A percentile compares a stretch with the other conserved stretches of the same genome.
These are phyloP conservation scores for Paracorniculantispora psalliotae DNA, from an alignment of 2,329 filamentous ascomycete species.

Conservation along the genomic window DNA sequence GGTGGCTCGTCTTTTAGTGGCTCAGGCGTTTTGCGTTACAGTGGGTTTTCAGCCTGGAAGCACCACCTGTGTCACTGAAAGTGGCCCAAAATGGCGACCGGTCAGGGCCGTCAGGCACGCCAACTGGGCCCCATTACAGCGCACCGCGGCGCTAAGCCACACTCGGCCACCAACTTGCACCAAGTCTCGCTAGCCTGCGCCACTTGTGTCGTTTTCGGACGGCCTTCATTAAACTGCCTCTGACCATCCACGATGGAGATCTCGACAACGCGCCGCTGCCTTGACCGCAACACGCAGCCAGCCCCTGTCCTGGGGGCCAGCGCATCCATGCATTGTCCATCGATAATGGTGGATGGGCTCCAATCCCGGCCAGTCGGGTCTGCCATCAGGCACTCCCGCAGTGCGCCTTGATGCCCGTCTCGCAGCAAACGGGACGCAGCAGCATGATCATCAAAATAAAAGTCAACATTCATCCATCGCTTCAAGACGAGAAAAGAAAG, in stretches of 20 bases:
- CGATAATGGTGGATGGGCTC: background rate
- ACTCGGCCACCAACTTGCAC: background rate
- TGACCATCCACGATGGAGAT: constrained; percentile 9
- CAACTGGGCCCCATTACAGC: background rate
- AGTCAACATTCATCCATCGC: too few species aligned
- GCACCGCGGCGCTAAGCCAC: constrained; percentile 3
- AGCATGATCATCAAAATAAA: too few species aligned
- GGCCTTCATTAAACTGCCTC: background rate
- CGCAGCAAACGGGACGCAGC: background rate
- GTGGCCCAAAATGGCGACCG: too few species aligned
- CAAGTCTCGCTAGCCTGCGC: background rate
- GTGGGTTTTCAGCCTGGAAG: too few species aligned
- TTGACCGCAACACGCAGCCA: background rate
- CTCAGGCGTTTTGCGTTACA: too few species aligned
- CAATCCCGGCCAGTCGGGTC: background rate
- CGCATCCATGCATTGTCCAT: background rate
- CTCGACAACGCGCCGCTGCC: constrained; percentile 7
- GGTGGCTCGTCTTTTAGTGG: too few species aligned
- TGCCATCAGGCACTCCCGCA: background rate
- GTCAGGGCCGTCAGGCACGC: background rate
- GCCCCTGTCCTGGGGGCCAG: background rate
- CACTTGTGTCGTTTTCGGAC: background rate
- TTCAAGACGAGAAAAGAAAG: too few species aligned
- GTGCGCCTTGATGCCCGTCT: background rate
- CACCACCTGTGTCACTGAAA: too few species aligned